A percentile compares a stretch with the other conserved stretches of the same genome.
Evolutionary conservation across 495 filamentous ascomycete species (phyloP).

Genomic region (Schizothecium vesticola): DNA sequence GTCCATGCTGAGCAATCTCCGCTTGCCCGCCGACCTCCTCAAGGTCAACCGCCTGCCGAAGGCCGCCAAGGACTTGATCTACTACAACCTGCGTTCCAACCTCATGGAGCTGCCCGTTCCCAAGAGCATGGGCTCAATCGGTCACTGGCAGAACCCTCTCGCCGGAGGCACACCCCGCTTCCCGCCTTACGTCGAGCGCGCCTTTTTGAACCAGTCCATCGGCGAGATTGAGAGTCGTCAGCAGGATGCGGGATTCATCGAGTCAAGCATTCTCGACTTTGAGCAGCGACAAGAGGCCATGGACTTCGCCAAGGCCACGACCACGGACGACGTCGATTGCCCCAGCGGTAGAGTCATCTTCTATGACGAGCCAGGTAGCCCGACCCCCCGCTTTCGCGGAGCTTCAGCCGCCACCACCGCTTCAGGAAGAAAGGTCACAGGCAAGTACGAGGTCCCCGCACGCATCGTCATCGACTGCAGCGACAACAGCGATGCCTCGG

Average conservation of each 20-base stretch:
- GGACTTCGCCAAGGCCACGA: not conserved
- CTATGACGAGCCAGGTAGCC: not conserved
- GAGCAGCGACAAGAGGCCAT: not conserved
- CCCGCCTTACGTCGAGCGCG: not conserved
- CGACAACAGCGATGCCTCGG: not conserved
- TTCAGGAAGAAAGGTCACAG: too few relatives aligned
- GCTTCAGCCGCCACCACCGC: too few relatives aligned
- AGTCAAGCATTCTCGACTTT: not conserved
- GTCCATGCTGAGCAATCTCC: not conserved
- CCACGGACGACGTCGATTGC: not conserved
- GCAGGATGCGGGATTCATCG: not conserved
- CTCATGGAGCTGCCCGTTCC: not conserved
- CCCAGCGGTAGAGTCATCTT: not conserved
- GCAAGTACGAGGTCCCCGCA: too few relatives aligned
- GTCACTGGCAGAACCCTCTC: not conserved
- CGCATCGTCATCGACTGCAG: not conserved
- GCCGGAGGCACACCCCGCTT: not conserved
- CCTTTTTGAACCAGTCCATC: not conserved
- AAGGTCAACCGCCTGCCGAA: not conserved
- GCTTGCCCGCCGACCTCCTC: not conserved
- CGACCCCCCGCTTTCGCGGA: too few relatives aligned
- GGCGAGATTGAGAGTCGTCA: not conserved
- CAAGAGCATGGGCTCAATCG: not conserved
- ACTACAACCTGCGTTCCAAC: not conserved
- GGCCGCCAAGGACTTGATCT: not conserved